Conservation (phyloP, 2,329 filamentous ascomycete genomes). For the Fusarium brachygibbosum region DNA sequence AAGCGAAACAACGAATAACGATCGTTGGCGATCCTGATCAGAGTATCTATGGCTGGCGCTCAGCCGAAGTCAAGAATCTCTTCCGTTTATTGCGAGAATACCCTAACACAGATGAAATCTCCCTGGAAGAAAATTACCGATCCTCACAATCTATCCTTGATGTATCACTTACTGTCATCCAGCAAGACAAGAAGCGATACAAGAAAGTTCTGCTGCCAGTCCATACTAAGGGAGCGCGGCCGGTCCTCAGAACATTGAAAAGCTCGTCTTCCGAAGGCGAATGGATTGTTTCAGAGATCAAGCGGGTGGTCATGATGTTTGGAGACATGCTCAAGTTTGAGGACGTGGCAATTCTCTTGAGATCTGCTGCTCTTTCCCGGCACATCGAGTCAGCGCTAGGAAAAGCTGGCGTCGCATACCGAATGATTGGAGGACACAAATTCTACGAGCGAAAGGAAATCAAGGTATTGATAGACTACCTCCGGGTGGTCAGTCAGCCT, state of each 20-base stretch:
- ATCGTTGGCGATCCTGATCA: constrained; percentile 98
- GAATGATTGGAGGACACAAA: constrained; percentile 89
- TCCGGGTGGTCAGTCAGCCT: constrained; percentile 86
- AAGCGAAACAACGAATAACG: constrained; percentile 80
- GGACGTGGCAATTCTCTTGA: constrained; percentile 89
- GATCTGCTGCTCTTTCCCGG: constrained; percentile 84
- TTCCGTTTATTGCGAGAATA: constrained; percentile 82
- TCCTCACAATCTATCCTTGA: constrained; percentile 88
- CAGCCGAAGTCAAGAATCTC: constrained; percentile 91
- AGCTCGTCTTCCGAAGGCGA: constrained; percentile 80
- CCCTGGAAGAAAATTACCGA: constrained; percentile 93
- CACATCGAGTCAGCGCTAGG: constrained; percentile 88
- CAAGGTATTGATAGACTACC: constrained; percentile 87
- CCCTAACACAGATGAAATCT: constrained; percentile 82
- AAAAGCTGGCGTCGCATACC: constrained; percentile 85
- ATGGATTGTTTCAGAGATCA: constrained; percentile 91
- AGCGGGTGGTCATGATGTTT: constrained; percentile 76
- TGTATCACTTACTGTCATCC: constrained; percentile 86
- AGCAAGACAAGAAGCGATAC: constrained; percentile 87
- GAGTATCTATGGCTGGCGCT: constrained; percentile 96
- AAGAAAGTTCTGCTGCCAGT: constrained; percentile 84
- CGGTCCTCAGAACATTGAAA: constrained; percentile 82
- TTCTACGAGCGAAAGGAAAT: constrained; percentile 95
- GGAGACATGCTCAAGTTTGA: constrained; percentile 79
- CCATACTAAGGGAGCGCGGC: constrained; percentile 82